Base-by-base conservation (phyloP, 2,329 filamentous ascomycete species). In the Penicillium occitanis region DNA sequence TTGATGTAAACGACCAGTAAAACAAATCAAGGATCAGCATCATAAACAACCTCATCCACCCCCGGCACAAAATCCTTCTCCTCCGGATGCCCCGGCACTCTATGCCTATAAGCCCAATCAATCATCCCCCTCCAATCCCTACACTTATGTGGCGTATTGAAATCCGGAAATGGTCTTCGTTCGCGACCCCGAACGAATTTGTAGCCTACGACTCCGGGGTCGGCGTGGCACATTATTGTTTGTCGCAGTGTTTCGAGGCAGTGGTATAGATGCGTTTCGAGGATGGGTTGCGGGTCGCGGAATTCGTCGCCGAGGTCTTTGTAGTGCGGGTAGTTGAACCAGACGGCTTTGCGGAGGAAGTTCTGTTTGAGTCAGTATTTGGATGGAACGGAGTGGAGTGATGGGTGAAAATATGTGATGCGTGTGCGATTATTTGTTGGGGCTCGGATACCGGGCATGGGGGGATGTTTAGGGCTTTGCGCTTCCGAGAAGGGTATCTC, bases 221-320 rank as follows among this genome's bases (percentile, higher is more conserved):
- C 69, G 40, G 65, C 64, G 58, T 70, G 61, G 25, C 68, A 70
- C 33, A 67, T 69, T 13, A 71, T 25, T 22, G 66, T 66, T 51
- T 70, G 67, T 3, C 69, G 69, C 4, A 71, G 61, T 19, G 65
- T 70, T 59, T 71, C 69, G 35, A 67, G 65, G 30, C 67, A 71
- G 46, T 70, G 67, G 51, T 70, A 68, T 28, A 65, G 44, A 35
- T 59, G 53, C n/a, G 50, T 64, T 58, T 65, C 46, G 8, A 66
- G 58, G 22, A 66, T 59, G 30, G 53, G 57, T 35, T 67, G 66
- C 11, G 53, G 17, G 22, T 66, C 58, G 1, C 22, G 61, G 53
- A 64, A 64, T 66, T 69, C 64, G 37, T 61, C 37, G n/a, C 68
- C 53, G 4, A 61, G 22, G 33, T 62, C 58, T 55, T 66, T 50